These are phyloP conservation scores for Penicillium macrosclerotiorum DNA, from an alignment of 495 filamentous ascomycete genomes.

Conservation along the genomic window DNA sequence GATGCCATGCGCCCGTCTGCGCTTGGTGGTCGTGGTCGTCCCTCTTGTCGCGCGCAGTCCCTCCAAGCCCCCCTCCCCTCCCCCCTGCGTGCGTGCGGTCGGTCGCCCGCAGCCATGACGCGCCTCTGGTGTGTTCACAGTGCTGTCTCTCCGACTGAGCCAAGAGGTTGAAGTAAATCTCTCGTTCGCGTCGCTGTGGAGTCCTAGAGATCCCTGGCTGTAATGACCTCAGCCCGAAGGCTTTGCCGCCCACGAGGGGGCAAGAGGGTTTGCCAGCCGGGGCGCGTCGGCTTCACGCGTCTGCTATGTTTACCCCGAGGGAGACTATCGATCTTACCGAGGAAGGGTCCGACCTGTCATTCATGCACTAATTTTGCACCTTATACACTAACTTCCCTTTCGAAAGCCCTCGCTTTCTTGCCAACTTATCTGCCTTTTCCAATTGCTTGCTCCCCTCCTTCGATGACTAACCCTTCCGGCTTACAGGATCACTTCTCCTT, in stretches of 20 bases:
- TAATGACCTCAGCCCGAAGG: slow-evolving; percentile 3
- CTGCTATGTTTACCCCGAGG: slow-evolving; percentile 20
- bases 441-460: too few relatives aligned
- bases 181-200: slow-evolving; percentile 1
- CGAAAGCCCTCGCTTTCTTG: slow-evolving; percentile 2
- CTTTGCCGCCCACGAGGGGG: not conserved
- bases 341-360: slow-evolving; percentile 9
- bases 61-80: too few relatives aligned
- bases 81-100: slow-evolving; percentile 20
- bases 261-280: not conserved
- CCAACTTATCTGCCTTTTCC: too few relatives aligned
- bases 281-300: slow-evolving; percentile 34
- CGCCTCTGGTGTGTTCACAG: slow-evolving; percentile 24
- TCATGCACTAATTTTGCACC: not conserved
- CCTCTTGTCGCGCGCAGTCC: not conserved
- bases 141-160: not conserved
- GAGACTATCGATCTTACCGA: slow-evolving; percentile 13
- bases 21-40: not conserved
- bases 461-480: slow-evolving; percentile 21
- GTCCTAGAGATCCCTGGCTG: not conserved
- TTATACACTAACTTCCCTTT: not conserved
- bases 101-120: slow-evolving; percentile 34
- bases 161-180: not conserved
- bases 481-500: slow-evolving; percentile 9
- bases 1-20: too few relatives aligned